Evolutionary conservation across 371 early-diverging fungal species (phyloP).

Genomic region (Umbelopsis sp.): DNA sequence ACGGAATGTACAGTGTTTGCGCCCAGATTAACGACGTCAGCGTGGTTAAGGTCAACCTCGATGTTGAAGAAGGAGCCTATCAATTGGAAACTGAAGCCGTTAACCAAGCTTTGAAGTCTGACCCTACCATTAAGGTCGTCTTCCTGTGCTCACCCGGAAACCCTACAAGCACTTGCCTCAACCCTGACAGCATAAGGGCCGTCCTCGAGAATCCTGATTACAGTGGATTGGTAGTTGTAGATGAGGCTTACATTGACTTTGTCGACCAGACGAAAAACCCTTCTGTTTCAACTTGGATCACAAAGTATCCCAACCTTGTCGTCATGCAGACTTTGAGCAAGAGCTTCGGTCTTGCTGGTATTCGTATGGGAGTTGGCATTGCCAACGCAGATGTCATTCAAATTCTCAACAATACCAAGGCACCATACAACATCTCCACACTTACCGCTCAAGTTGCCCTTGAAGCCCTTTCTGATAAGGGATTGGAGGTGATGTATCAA

Average conservation of each 20-base stretch:
- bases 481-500: conserved; percentile 70
- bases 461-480: conserved; percentile 74
- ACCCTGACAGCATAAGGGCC: conserved; percentile 68
- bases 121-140: conserved; percentile 84
- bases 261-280: conserved; percentile 60
- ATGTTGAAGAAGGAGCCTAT: conserved; percentile 79
- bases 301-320: conserved; percentile 87
- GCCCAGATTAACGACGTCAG: conserved; percentile 94
- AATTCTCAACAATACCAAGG: conserved; percentile 94
- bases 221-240: conserved; percentile 90
- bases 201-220: conserved; percentile 65
- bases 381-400: conserved; percentile 77
- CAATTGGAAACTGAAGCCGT: conserved; percentile 82
- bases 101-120: conserved; percentile 51
- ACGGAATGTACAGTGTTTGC: conserved; percentile 97
- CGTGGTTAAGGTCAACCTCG: conserved; percentile 81
- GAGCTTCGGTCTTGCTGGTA: conserved; percentile 96
- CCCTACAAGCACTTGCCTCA: conserved; percentile 90
- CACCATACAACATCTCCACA: conserved; percentile 96
- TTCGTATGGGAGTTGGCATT: conserved; percentile 88
- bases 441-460: conserved; percentile 81
- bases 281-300: conserved; percentile 78
- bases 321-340: conserved; percentile 97
- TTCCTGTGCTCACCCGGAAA: conserved; percentile 98
- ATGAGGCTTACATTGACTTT: conserved; percentile 99